Conservation (phyloP, 1,284 basidiomycete species). For the Cutaneotrichosporon cyanovorans region DNA sequence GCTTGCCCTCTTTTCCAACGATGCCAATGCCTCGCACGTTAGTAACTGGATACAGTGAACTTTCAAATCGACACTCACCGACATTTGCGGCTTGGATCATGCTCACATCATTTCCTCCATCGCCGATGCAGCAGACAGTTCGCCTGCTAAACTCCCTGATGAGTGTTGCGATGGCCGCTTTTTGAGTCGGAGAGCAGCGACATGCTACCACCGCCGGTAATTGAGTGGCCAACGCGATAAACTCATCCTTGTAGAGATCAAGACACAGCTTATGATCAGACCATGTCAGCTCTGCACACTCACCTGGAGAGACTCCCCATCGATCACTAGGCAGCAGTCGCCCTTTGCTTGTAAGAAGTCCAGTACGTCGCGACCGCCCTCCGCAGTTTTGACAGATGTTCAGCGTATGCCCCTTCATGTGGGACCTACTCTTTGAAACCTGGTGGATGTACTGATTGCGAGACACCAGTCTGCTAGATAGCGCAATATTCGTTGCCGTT, state of each 20-base stretch:
- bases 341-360: slow-evolving; percentile 91
- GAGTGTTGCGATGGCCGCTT: slow-evolving; percentile 89
- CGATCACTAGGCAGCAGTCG: slow-evolving; percentile 96
- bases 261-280: slow-evolving; percentile 63
- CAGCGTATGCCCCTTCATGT: background rate
- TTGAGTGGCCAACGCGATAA: slow-evolving; percentile 92
- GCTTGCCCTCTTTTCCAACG: slow-evolving; percentile 97
- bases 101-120: slow-evolving; percentile 93
- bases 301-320: slow-evolving; percentile 93
- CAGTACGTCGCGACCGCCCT: slow-evolving; percentile 79
- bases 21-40: slow-evolving; percentile 73
- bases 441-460: slow-evolving; percentile 97
- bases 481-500: slow-evolving; percentile 96
- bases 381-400: slow-evolving; percentile 64
- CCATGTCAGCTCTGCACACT: background rate
- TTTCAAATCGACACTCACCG: slow-evolving; percentile 53
- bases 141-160: slow-evolving; percentile 86
- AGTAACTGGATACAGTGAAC: background rate
- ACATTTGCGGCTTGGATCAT: slow-evolving; percentile 98
- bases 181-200: slow-evolving; percentile 96
- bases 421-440: slow-evolving; percentile 72
- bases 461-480: slow-evolving; percentile 91
- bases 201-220: slow-evolving; percentile 94
- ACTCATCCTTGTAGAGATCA: slow-evolving; percentile 82
- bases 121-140: slow-evolving; percentile 95